A percentile compares a stretch with the other conserved stretches of the same genome.
Conservation (phyloP, 768 basidiomycete species). For the Pisolithus sp. region DNA sequence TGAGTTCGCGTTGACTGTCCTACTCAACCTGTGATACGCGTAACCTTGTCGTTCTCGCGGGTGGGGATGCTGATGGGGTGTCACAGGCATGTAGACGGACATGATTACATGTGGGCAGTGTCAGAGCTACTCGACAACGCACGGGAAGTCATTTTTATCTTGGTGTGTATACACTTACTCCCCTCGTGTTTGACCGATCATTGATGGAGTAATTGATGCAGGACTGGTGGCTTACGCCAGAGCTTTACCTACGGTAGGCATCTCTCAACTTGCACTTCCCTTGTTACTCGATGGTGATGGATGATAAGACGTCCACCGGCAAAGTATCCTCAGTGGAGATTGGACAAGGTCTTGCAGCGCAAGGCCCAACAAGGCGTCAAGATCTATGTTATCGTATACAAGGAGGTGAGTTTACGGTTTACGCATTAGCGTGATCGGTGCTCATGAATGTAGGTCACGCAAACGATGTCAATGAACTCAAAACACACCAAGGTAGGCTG, state of each 20-base stretch:
- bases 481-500: slow-evolving; percentile 66
- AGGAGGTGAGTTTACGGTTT: slow-evolving; percentile 51
- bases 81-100: slow-evolving; percentile 81
- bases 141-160: slow-evolving; percentile 80
- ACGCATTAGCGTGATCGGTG: background rate
- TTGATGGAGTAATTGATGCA: slow-evolving; percentile 18
- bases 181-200: background rate
- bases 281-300: slow-evolving; percentile 3
- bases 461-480: slow-evolving; percentile 86
- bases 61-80: background rate
- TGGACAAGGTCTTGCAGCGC: slow-evolving; percentile 77
- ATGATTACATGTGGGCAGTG: slow-evolving; percentile 95
- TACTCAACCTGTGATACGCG: too few relatives aligned
- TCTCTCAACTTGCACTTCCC: background rate
- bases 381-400: slow-evolving; percentile 89
- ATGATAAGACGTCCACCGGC: slow-evolving; percentile 66
- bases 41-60: too few relatives aligned
- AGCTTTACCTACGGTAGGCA: slow-evolving; percentile 72
- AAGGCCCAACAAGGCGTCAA: slow-evolving; percentile 93
- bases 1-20: slow-evolving; percentile 14
- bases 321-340: slow-evolving; percentile 76
- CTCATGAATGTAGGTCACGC: slow-evolving; percentile 51
- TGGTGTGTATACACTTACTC: slow-evolving; percentile 37
- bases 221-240: slow-evolving; percentile 95
- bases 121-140: slow-evolving; percentile 85